Base-by-base conservation (phyloP, 495 filamentous ascomycete genomes). In the Penicillium roqueforti region DNA sequence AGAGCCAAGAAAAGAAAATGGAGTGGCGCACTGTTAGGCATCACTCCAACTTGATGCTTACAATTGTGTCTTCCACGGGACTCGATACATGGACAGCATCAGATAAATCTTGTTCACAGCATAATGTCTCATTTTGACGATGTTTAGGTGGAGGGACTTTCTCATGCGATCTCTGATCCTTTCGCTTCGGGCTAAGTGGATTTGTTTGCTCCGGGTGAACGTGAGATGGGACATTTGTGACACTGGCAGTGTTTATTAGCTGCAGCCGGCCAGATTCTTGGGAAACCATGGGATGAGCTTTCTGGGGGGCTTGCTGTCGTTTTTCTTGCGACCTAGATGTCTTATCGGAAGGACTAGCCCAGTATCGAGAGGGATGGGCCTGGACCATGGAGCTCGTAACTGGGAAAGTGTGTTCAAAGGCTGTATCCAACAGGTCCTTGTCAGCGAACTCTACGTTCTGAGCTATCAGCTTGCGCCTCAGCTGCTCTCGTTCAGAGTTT, bases 201-300 rank as follows among this genome's bases (percentile, higher is more conserved):
- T 37, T 66, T 3, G 4, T 13, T 10, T 68, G 65, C 23, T 77
- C 74, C 0, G 67, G 59, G 6, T 66, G 71, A 49, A 69, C 65
- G 37, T 69, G 58, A 29, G 62, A 61, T 23, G 56, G 55, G 14
- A 57, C 47, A 13, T 51, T 54, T 36, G 66, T 59, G 6, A 54
- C 16, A 29, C 7, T 55, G 53, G 3, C 62, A 57, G 9, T 63
- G 18, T 20, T 28, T 62, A 4, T 67, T 68, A 65, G 38, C 57
- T 43, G 51, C 3, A 8, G 68, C 60, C 9, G 63, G 64, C n/a
- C 64, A 58, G 25, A 14, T 14, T 46, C 77, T 23, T 91, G 91
- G 5, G 92, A 92, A 49, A 89, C 84, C 89, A 89, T 96, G 62
- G 95, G 89, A 63, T 95, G 91, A 56, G 14, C 11, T 16, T 36